Percentiles rank a stretch among this genome's conserved stretches.
These are phyloP conservation scores for Pouteria glomerata DNA, from an alignment of 148 eudicot genomes.

Conservation along the genomic window DNA sequence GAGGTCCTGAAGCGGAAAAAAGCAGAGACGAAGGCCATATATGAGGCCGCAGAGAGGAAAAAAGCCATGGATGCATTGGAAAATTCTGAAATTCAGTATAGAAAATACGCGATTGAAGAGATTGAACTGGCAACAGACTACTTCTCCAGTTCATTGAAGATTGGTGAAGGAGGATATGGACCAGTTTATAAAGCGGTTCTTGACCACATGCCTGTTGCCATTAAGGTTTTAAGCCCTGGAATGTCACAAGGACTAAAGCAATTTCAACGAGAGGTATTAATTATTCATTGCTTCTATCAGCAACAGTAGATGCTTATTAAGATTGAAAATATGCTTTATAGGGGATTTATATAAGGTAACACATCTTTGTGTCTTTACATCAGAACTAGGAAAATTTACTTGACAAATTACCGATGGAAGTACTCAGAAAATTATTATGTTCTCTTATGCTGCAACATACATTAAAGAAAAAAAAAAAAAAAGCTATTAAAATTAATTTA, in stretches of 20 bases:
- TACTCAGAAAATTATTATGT: no score
- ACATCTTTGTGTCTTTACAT: no score
- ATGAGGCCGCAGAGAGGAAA: conserved; percentile 30
- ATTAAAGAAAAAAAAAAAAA: no score
- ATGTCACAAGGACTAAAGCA: conserved; percentile 72
- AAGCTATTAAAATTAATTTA: no score
- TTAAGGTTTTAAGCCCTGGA: conserved; percentile 65
- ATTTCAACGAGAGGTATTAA: conserved; percentile 64
- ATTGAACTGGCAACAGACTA: conserved; percentile 60
- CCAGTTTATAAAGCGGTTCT: conserved; percentile 76
- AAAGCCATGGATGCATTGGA: conserved; percentile 30
- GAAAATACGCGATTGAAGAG: conserved; percentile 56
- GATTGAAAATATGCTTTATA: not conserved
- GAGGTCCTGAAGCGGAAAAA: conserved; percentile 40
- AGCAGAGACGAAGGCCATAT: conserved; percentile 34
- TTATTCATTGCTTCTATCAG: not conserved
- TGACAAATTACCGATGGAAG: no score
- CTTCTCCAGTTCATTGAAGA: conserved; percentile 48
- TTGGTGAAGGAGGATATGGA: conserved; percentile 96
- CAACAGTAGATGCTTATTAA: not conserved
- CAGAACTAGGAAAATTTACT: no score
- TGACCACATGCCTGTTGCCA: conserved; percentile 70
- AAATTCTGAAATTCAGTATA: conserved; percentile 23
- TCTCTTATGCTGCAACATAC: no score
- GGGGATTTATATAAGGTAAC: no score